These are phyloP conservation scores for Plenodomus biglobosus DNA, from an alignment of 2,329 filamentous ascomycete genomes.

Conservation along the genomic window DNA sequence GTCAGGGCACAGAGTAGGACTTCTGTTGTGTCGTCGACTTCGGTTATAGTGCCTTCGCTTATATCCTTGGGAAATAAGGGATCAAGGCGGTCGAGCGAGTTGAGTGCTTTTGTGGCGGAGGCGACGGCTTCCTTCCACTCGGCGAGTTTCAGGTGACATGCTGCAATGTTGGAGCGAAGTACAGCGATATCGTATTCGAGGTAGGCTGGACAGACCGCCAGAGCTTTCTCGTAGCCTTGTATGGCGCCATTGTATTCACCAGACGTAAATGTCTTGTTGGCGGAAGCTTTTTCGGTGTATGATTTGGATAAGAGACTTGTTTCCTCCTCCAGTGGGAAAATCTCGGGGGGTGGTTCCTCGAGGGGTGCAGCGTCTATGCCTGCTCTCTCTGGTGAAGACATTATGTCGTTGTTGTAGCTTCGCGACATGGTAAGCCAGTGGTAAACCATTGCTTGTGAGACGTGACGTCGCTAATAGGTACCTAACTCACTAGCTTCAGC, in stretches of 20 bases:
- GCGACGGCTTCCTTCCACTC: constrained; percentile 84
- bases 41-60: constrained; percentile 60
- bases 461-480: neutral
- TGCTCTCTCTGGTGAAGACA: constrained; percentile 6
- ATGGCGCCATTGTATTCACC: constrained; percentile 76
- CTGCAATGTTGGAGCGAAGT: constrained; percentile 83
- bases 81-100: constrained; percentile 67
- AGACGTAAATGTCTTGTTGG: constrained; percentile 76
- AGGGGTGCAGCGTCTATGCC: neutral
- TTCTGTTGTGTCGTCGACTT: constrained; percentile 54
- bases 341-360: constrained; percentile 16
- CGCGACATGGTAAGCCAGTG: no score
- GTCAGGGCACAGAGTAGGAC: constrained; percentile 36
- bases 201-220: constrained; percentile 77
- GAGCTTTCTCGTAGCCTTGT: constrained; percentile 77
- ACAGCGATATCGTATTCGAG: constrained; percentile 87
- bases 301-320: constrained; percentile 67
- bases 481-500: constrained; percentile 12
- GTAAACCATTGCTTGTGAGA: no score
- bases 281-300: constrained; percentile 69
- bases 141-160: constrained; percentile 80
- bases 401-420: neutral
- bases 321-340: constrained; percentile 40
- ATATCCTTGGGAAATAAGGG: constrained; percentile 34
- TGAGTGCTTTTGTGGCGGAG: constrained; percentile 70